Conservation (phyloP, 257 asterid genomes). For the Marsdenia floribunda region DNA sequence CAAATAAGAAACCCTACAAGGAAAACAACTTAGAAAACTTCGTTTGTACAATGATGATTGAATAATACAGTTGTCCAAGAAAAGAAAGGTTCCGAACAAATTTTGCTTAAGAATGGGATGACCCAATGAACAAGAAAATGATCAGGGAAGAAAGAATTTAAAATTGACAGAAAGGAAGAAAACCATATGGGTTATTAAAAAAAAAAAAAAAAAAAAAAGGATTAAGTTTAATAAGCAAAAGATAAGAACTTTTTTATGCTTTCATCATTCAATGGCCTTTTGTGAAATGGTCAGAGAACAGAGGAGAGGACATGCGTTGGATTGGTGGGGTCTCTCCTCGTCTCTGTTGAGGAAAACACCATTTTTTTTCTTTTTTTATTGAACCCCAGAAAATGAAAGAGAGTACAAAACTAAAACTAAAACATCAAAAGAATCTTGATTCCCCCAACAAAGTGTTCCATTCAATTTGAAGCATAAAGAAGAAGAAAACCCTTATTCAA, state of each 20-base stretch:
- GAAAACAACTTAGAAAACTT: constrained; percentile 13
- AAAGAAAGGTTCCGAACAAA: constrained; percentile 5
- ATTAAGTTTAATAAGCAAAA: constrained; percentile 14
- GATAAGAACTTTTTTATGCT: constrained; percentile 14
- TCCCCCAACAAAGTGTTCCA: background rate
- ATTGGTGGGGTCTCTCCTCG: constrained; percentile 26
- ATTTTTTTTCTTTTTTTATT: background rate
- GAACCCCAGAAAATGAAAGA: background rate
- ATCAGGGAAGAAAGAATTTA: constrained; percentile 21
- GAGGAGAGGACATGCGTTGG: constrained; percentile 24
- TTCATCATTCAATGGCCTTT: constrained; percentile 25
- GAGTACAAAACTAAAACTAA: too few species aligned
- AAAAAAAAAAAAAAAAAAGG: constrained; percentile 3
- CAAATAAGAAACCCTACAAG: constrained; percentile 12
- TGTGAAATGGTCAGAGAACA: constrained; percentile 17
- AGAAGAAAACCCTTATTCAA: background rate
- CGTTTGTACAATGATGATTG: background rate
- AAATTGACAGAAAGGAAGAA: constrained; percentile 28
- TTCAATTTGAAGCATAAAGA: background rate
- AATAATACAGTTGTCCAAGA: background rate
- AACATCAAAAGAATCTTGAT: background rate
- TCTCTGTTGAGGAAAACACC: constrained; percentile 5
- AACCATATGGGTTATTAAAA: constrained; percentile 24
- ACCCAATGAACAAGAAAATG: constrained; percentile 49
- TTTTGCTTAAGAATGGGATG: constrained; percentile 27